These are phyloP conservation scores for Rhynchosporium agropyri DNA, from an alignment of 2,329 filamentous ascomycete species.

Conservation along the genomic window DNA sequence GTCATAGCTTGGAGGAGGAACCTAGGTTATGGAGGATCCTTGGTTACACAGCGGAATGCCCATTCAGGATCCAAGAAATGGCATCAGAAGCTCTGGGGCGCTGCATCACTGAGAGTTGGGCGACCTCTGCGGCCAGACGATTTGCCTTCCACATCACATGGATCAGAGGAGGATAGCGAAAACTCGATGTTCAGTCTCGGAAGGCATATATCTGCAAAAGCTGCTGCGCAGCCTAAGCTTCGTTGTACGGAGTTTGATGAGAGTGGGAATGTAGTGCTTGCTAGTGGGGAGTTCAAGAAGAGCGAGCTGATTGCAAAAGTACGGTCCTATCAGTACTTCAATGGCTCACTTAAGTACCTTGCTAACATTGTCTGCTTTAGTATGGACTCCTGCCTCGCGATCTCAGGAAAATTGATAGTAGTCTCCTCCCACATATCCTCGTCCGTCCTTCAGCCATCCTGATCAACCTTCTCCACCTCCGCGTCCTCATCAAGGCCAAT, in stretches of 20 bases:
- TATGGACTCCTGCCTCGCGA: slow-evolving; percentile 93
- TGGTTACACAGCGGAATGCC: slow-evolving; percentile 27
- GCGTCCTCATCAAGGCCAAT: slow-evolving; percentile 93
- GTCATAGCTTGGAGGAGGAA: slow-evolving; percentile 17
- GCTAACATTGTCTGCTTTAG: slow-evolving; percentile 48
- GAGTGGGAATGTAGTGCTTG: slow-evolving; percentile 85
- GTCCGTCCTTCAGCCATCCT: slow-evolving; percentile 91
- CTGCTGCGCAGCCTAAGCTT: slow-evolving; percentile 80
- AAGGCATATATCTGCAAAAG: slow-evolving; percentile 72
- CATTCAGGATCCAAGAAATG: slow-evolving; percentile 33
- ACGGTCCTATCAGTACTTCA: slow-evolving; percentile 34
- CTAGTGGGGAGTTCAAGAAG: slow-evolving; percentile 97
- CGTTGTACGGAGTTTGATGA: slow-evolving; percentile 96
- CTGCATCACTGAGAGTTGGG: slow-evolving; percentile 28
- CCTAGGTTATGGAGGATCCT: slow-evolving; percentile 19
- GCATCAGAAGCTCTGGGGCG: slow-evolving; percentile 36
- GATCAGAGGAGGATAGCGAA: slow-evolving; percentile 59
- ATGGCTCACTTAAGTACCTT: slow-evolving; percentile 8
- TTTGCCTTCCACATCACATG: slow-evolving; percentile 54
- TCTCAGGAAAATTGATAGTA: slow-evolving; percentile 96
- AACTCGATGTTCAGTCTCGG: slow-evolving; percentile 69
- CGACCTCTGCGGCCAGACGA: slow-evolving; percentile 57
- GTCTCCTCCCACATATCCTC: slow-evolving; percentile 91
- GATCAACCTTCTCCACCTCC: slow-evolving; percentile 93
- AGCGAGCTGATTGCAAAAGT: slow-evolving; percentile 95